Conservation (phyloP, 768 basidiomycete species). For the Coprinellus aureogranulatus region DNA sequence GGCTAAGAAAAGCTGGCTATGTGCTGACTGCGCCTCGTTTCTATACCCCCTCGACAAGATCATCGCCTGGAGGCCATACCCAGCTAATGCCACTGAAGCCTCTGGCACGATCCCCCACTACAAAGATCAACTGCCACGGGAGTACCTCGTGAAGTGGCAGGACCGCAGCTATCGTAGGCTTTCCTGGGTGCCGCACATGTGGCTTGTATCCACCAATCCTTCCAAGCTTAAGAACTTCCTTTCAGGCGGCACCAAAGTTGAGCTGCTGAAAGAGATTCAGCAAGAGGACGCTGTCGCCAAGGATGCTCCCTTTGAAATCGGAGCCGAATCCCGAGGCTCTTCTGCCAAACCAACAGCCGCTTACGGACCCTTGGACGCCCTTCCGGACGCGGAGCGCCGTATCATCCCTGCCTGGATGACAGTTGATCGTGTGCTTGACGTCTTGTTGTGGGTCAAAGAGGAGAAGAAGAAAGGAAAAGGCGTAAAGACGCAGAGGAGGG, state of each 20-base stretch:
- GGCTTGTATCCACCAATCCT: constrained; percentile 70
- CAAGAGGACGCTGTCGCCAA: constrained; percentile 32
- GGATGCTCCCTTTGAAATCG: constrained; percentile 20
- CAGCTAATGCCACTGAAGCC: constrained; percentile 59
- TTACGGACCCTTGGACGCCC: constrained; percentile 35
- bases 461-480: constrained; percentile 21
- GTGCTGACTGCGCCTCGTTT: constrained; percentile 76
- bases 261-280: constrained; percentile 52
- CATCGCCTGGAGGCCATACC: constrained; percentile 87
- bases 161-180: constrained; percentile 73
- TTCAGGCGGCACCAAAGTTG: constrained; percentile 60
- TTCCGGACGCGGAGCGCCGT: constrained; percentile 67
- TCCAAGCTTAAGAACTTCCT: constrained; percentile 78
- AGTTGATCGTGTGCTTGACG: constrained; percentile 87
- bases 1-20: constrained; percentile 54
- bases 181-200: constrained; percentile 92
- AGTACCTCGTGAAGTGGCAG: constrained; percentile 91
- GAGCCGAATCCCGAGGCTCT: constrained; percentile 39
- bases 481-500: constrained; percentile 22
- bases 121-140: constrained; percentile 71
- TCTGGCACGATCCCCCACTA: constrained; percentile 43
- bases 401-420: constrained; percentile 85
- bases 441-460: constrained; percentile 55
- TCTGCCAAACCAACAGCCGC: constrained; percentile 30
- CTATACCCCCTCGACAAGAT: constrained; percentile 75